Evolutionary conservation across 148 eudicot species (phyloP), one percentile per base, ranked within the genome.

Genomic region (Persicaria maculosa): DNA sequence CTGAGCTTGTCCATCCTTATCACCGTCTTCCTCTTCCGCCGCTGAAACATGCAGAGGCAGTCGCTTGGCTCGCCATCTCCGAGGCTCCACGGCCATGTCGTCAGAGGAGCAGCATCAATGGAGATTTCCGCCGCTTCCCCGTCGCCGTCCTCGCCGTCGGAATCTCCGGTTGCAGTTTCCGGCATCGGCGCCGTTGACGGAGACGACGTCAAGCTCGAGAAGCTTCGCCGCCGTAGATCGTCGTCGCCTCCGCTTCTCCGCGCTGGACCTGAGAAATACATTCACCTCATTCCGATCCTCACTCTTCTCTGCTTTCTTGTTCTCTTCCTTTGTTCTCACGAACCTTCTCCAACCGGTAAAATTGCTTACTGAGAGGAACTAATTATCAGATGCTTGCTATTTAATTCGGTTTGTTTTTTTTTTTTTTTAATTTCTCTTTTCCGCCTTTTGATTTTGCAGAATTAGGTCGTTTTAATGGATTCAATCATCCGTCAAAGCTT

Each of bases 261-360:
- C 55, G 40, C 12, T 20, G 73, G 68, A 22, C 80, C 89, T 7
- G 87, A 88, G 53, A 89, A 57, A 68, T 81, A 81, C 84, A 74
- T 92, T 47, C 96, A 93, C 73, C 47, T 85, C 46, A 91, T 93
- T 50, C 98, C 98, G 22, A 57, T 91, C 53, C 88, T 93, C 58
- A 75, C 84, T 17, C 58, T 88, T 64, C 58, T 93, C 70, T 93
- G 96, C 81, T 89, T 93, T 76, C 79, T 91, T 82, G 44, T 93
- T 19, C 93, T 93, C 48, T 93, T 87, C 74, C 88, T 93, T 80
- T 84, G 83, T 16, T 93, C 96, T 67, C 90, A 93, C 81, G 79
- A 87, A 74, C 98, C 98, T 52, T 84, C 96, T 79, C 84, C 76
- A 7, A 78, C 65, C 75, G 98, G 98, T 93, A 81, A 22, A 31